phyloP scores from a whole-genome alignment of 257 asterid species.

The Cruciata laevipes region DNA sequence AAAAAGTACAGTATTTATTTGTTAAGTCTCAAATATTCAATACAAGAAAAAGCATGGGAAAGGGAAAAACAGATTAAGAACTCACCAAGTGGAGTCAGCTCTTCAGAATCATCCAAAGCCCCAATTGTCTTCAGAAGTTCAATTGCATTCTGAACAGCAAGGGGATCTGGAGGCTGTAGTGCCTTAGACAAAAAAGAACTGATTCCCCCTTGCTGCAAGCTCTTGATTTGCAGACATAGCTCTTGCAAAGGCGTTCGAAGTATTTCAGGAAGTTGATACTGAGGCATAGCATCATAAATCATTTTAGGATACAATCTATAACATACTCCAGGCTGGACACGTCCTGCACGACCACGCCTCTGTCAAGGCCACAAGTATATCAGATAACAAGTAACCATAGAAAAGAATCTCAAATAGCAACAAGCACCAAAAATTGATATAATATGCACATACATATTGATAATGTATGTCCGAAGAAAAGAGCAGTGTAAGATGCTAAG shows the following conservation, averaged over 20 bases:
- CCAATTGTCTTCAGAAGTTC: conserved; percentile 96
- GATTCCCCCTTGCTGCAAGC: conserved; percentile 68
- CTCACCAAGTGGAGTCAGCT: conserved; percentile 93
- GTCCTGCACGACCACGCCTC: conserved; percentile 99
- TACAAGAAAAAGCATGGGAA: background rate
- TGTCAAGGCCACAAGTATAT: conserved; percentile 27
- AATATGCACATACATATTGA: background rate
- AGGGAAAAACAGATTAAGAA: background rate
- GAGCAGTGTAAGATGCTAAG: background rate
- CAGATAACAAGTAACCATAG: conserved; percentile 8
- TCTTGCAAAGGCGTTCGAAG: conserved; percentile 98
- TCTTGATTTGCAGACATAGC: conserved; percentile 88
- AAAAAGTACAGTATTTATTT: conserved; percentile 14
- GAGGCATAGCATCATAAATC: conserved; percentile 78
- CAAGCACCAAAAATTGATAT: background rate
- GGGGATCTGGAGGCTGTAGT: conserved; percentile 91
- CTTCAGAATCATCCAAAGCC: conserved; percentile 80
- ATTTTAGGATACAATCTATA: conserved; percentile 79
- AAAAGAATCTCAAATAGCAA: background rate
- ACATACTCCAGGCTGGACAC: conserved; percentile 96
- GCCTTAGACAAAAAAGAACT: conserved; percentile 79
- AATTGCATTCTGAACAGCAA: conserved; percentile 82
- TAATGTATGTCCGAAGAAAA: background rate
- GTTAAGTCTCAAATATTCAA: background rate
- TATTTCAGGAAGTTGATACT: conserved; percentile 93